phyloP scores from a whole-genome alignment of 139 green algal species.

The Picochlorum costavermella region DNA sequence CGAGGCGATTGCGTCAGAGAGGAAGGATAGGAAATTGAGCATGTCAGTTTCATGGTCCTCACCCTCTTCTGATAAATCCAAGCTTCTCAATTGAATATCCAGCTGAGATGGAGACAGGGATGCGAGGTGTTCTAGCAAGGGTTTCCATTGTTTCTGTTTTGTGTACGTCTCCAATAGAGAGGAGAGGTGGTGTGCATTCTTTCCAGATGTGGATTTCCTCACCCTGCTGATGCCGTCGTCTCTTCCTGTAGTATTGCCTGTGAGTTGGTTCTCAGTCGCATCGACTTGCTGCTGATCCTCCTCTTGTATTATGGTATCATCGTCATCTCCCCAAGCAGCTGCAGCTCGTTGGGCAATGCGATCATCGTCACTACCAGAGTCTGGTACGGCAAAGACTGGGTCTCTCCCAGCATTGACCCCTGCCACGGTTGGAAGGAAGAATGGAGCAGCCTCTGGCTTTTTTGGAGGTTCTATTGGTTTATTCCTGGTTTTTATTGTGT shows the following conservation, averaged over 20 bases:
- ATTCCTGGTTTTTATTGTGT: conserved; percentile 86
- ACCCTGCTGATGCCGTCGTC: background rate
- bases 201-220: background rate
- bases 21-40: conserved; percentile 51
- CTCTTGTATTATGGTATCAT: conserved; percentile 9
- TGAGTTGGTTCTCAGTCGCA: background rate
- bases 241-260: background rate
- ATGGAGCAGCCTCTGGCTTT: conserved; percentile 89
- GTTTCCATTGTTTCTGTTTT: conserved; percentile 30
- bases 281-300: background rate
- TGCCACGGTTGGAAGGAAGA: conserved; percentile 90
- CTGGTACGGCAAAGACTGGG: conserved; percentile 42
- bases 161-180: conserved; percentile 22
- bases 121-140: conserved; percentile 37
- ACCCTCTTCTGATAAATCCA: conserved; percentile 41
- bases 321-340: conserved; percentile 15
- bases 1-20: conserved; percentile 38
- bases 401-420: conserved; percentile 22
- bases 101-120: conserved; percentile 42
- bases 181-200: background rate
- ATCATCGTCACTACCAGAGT: background rate
- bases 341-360: background rate
- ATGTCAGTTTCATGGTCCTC: conserved; percentile 41
- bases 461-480: conserved; percentile 77
- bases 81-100: conserved; percentile 60